These are phyloP conservation scores for Ophiocordyceps camponoti-saundersi DNA, from an alignment of 2,329 filamentous ascomycete species.

Conservation along the genomic window DNA sequence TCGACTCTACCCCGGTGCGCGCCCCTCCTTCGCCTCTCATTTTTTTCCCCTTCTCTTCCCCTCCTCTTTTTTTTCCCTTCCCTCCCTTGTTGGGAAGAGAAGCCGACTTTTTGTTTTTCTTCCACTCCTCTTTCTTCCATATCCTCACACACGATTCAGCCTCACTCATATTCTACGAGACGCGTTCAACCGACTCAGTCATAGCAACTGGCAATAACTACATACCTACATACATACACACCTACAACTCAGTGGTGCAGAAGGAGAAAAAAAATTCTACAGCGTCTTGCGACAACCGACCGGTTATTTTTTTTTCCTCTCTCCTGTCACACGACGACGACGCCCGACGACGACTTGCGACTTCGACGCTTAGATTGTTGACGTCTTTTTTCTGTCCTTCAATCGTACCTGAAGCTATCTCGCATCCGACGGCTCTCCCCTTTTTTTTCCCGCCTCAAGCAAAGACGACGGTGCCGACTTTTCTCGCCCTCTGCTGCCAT, in stretches of 20 bases:
- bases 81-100: neutral
- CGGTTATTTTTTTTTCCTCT: no score
- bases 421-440: constrained; percentile 9
- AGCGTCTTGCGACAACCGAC: no score
- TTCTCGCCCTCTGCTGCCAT: no score
- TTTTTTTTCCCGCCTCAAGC: constrained; percentile 10
- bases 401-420: neutral
- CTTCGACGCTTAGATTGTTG: neutral
- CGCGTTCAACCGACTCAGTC: neutral
- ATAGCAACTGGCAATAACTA: neutral
- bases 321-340: neutral
- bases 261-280: no score
- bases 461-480: no score
- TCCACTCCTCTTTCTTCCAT: neutral
- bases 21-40: neutral
- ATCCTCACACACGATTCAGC: neutral
- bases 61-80: neutral
- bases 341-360: neutral
- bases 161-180: neutral
- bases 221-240: no score
- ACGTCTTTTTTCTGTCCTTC: neutral
- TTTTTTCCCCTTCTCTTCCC: neutral
- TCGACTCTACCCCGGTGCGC: neutral
- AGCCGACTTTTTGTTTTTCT: neutral
- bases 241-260: no score